A percentile compares a stretch with the other conserved stretches of the same genome.
Evolutionary conservation across 176 grass and related monocot genomes (phyloP).

Genomic region (Chloris gayana): DNA sequence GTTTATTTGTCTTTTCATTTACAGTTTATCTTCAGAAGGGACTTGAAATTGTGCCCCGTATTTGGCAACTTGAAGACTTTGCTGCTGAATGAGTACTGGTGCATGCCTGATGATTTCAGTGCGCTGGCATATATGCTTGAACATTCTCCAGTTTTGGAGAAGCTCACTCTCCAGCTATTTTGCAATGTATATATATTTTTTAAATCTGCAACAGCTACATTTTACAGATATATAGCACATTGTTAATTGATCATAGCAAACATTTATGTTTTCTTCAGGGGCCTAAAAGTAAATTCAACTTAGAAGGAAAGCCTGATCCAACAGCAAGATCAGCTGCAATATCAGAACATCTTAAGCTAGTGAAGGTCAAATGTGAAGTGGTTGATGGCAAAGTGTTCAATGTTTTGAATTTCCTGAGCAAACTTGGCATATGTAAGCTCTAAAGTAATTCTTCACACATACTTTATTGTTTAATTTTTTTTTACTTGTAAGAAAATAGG

Average conservation of each 20-base stretch:
- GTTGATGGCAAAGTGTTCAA: not conserved
- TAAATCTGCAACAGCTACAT: not conserved
- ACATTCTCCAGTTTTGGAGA: constrained; percentile 23
- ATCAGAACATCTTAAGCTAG: not conserved
- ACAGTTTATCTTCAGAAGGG: constrained; percentile 24
- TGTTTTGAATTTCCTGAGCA: not conserved
- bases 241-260: not conserved
- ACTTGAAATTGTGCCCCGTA: not conserved
- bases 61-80: constrained; percentile 21
- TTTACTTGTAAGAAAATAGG: not conserved
- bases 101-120: not conserved
- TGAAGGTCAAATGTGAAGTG: not conserved
- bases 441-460: not conserved
- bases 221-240: not conserved
- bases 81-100: not conserved
- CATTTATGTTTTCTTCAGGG: not conserved
- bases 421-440: not conserved
- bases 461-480: not conserved
- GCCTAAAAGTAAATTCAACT: not conserved
- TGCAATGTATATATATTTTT: not conserved
- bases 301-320: not conserved
- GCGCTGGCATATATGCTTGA: constrained; percentile 14
- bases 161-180: constrained; percentile 13
- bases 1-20: not conserved
- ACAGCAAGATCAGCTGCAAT: not conserved